Percentiles rank a stretch among this genome's conserved stretches.
phyloP scores from a whole-genome alignment of 1,139 yeast species.

The Lodderomyces parapsilosis region DNA sequence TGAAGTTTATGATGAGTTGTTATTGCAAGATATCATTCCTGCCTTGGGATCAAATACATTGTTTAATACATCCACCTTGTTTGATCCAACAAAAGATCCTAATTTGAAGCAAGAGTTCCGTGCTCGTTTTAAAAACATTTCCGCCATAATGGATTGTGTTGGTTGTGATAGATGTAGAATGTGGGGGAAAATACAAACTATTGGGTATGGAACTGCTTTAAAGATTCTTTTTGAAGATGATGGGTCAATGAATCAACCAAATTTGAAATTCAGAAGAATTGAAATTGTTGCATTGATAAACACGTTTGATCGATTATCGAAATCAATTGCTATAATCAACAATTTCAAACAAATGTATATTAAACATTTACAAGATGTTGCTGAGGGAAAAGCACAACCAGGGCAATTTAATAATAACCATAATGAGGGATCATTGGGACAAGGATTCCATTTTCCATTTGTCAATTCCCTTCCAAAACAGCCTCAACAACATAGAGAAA shows the following conservation, averaged over 20 bases:
- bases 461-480: conserved; percentile 17
- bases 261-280: conserved; percentile 62
- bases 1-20: conserved; percentile 41
- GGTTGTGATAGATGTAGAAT: conserved; percentile 96
- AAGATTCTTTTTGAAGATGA: conserved; percentile 83
- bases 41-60: conserved; percentile 31
- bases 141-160: conserved; percentile 95
- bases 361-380: conserved; percentile 42
- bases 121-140: conserved; percentile 80
- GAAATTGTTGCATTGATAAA: conserved; percentile 89
- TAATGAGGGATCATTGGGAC: conserved; percentile 13
- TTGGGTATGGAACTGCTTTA: conserved; percentile 95
- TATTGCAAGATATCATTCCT: conserved; percentile 30
- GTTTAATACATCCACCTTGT: conserved; percentile 44
- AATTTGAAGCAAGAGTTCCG: conserved; percentile 80
- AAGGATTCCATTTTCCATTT: conserved; percentile 46
- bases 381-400: conserved; percentile 38
- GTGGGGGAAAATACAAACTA: conserved; percentile 97
- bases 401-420: conserved; percentile 45
- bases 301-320: conserved; percentile 88
- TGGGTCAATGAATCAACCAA: conserved; percentile 33
- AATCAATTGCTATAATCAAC: conserved; percentile 73
- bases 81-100: conserved; percentile 48
- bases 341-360: conserved; percentile 62
- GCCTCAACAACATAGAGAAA: conserved; percentile 7